Percentiles rank a stretch among this genome's conserved stretches.
phyloP scores from a whole-genome alignment of 2,329 filamentous ascomycete genomes.

The Aspergillus calidoustus region DNA sequence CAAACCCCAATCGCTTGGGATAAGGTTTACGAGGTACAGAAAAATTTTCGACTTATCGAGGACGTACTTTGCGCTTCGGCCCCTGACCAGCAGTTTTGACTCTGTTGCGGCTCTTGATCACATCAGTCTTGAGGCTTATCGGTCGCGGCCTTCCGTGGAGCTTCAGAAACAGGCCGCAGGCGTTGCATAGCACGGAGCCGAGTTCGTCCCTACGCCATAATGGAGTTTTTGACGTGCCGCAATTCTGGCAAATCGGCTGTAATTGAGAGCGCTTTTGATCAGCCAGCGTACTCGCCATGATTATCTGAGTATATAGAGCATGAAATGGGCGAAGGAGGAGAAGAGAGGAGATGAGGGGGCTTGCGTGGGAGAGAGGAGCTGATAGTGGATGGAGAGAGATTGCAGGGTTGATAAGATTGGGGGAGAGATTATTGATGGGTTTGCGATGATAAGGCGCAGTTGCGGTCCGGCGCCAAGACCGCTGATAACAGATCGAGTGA shows the following conservation, averaged over 20 bases:
- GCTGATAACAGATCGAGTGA: slow-evolving; percentile 38
- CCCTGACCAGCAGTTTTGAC: slow-evolving; percentile 86
- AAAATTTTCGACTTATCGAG: slow-evolving; percentile 27
- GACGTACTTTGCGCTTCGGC: slow-evolving; percentile 78
- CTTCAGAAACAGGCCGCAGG: slow-evolving; percentile 96
- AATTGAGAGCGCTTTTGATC: slow-evolving; percentile 62
- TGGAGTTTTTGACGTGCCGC: slow-evolving; percentile 91
- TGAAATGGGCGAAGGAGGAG: slow-evolving; percentile 22
- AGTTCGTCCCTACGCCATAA: slow-evolving; percentile 97
- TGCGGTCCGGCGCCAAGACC: slow-evolving; percentile 44
- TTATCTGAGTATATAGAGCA: slow-evolving; percentile 19
- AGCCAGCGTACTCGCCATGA: slow-evolving; percentile 54
- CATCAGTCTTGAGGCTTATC: slow-evolving; percentile 97
- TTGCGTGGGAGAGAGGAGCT: slow-evolving; percentile 26
- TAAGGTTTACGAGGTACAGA: slow-evolving; percentile 21
- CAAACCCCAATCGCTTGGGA: not conserved
- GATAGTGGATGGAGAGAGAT: slow-evolving; percentile 31
- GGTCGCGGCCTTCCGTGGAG: slow-evolving; percentile 90
- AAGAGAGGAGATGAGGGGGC: slow-evolving; percentile 27
- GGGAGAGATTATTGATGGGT: slow-evolving; percentile 44
- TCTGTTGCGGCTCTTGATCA: slow-evolving; percentile 98
- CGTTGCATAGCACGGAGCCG: slow-evolving; percentile 96
- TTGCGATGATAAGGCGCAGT: slow-evolving; percentile 52
- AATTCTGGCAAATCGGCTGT: slow-evolving; percentile 97
- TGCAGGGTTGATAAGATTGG: slow-evolving; percentile 46